Evolutionary conservation across 1,284 basidiomycete species (phyloP), one percentile per base, ranked within the genome.

Genomic region (Schizopora paradoxa): DNA sequence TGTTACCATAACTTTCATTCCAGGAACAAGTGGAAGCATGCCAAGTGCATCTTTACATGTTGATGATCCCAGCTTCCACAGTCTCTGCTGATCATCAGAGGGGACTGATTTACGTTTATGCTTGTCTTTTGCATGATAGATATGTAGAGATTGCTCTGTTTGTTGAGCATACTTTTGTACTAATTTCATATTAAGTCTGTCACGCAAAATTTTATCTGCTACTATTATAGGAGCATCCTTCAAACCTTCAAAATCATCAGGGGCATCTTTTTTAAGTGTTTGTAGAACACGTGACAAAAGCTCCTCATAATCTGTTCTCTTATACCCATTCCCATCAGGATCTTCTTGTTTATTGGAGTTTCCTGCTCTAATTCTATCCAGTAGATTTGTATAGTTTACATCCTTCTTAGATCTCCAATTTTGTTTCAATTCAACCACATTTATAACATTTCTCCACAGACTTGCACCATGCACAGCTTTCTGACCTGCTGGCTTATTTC

Each of bases 1-100:
- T 0, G 52, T 41, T 1, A 69, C 39, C 28, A 69, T 58, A 0
- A 69, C 61, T 1, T 61, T 62, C 67, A 70, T 69, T 0, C 66
- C 66, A 0, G 61, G 45, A 0, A 61, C 58, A 0, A 67, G 42
- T 0, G 64, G 65, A 3, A 66, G 34, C 11, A 43, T 42, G 0
- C 61, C 60, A 0, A 64, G 25, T 1, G 58, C 21, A 7, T 61
- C 54, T 2, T 48, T 50, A 6, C 60, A 62, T 13, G 52, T 38
- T 0, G 61, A 59, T 1, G 63, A 61, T 41, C 59, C 47, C 6
- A 65, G 11, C 0, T n/a, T 14, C n/a, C 36, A n/a, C 3, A 65
- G 33, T 18, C 51, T 41, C 1, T 47, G 13, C 26, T 33, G 22
- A 1, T 64, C 37, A 0, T 34, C 13, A 1, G 16, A 0, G 46